phyloP scores from a whole-genome alignment of 352 stramenopile species.

The Globisporangium nodosum region DNA sequence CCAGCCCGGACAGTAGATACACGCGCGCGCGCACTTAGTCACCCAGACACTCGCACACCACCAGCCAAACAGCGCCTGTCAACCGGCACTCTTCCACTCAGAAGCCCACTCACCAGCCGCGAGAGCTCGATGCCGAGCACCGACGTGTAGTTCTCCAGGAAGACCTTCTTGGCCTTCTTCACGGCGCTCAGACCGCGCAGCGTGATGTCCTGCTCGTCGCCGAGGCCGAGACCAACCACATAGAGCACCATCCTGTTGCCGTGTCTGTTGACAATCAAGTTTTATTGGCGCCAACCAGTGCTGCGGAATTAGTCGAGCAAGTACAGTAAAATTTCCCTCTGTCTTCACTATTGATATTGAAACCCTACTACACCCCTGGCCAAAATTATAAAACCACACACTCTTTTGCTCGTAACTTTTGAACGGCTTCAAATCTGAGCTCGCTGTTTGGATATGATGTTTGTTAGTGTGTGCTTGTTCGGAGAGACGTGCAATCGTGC shows the following conservation, averaged over 20 bases:
- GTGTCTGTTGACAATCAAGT: too few species aligned
- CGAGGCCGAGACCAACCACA: constrained; percentile 96
- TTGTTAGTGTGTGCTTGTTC: too few species aligned
- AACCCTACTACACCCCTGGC: too few species aligned
- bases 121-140: constrained; percentile 89
- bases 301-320: too few species aligned
- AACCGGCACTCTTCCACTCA: background rate
- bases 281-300: too few species aligned
- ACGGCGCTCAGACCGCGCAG: constrained; percentile 95
- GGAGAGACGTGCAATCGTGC: too few species aligned
- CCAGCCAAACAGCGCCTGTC: background rate
- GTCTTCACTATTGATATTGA: too few species aligned
- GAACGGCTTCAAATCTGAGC: too few species aligned
- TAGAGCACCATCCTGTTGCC: constrained; percentile 86
- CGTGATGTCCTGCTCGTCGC: constrained; percentile 98
- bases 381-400: too few species aligned
- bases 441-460: too few species aligned
- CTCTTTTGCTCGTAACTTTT: too few species aligned
- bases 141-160: constrained; percentile 98
- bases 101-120: constrained; percentile 54
- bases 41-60: background rate
- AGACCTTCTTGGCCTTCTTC: constrained; percentile 92
- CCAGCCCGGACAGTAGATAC: background rate
- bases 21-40: background rate
- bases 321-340: too few species aligned